phyloP scores from a whole-genome alignment of 2,329 filamentous ascomycete genomes.

The Pseudogymnoascus sp. region DNA sequence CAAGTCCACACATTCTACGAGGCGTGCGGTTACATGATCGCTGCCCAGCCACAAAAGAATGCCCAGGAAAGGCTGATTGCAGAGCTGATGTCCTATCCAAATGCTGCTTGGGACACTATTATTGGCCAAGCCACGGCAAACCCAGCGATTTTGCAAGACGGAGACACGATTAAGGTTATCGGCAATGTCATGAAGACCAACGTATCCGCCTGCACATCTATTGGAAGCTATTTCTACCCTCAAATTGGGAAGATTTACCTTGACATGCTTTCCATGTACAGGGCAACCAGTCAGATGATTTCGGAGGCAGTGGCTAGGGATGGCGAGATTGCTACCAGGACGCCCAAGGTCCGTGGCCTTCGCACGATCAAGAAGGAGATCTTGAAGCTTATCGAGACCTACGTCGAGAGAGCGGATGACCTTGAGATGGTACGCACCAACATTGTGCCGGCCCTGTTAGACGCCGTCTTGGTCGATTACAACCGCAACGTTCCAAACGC shows the following conservation, averaged over 20 bases:
- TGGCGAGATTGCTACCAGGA: constrained; percentile 90
- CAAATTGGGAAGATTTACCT: constrained; percentile 97
- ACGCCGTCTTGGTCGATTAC: constrained; percentile 91
- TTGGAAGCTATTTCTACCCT: constrained; percentile 94
- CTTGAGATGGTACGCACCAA: constrained; percentile 85
- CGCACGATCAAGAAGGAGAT: constrained; percentile 99
- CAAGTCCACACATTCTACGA: constrained; percentile 99
- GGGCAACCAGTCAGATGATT: constrained; percentile 91
- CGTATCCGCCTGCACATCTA: constrained; percentile 93
- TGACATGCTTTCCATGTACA: constrained; percentile 99
- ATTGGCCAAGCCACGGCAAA: constrained; percentile 81
- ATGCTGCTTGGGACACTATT: constrained; percentile 90
- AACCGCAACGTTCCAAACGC: constrained; percentile 94
- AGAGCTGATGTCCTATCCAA: constrained; percentile 89
- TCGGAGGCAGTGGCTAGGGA: constrained; percentile 84
- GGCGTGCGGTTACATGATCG: constrained; percentile 98
- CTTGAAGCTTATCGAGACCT: constrained; percentile 93
- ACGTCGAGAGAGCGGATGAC: constrained; percentile 96
- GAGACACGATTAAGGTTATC: constrained; percentile 95
- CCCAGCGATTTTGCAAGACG: constrained; percentile 78
- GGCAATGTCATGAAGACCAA: constrained; percentile 99
- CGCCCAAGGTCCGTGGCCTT: constrained; percentile 88
- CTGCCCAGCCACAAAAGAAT: constrained; percentile 89
- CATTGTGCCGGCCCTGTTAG: constrained; percentile 91
- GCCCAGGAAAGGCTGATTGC: constrained; percentile 85